phyloP scores from a whole-genome alignment of 1,284 basidiomycete genomes.

The Schizopora paradoxa region DNA sequence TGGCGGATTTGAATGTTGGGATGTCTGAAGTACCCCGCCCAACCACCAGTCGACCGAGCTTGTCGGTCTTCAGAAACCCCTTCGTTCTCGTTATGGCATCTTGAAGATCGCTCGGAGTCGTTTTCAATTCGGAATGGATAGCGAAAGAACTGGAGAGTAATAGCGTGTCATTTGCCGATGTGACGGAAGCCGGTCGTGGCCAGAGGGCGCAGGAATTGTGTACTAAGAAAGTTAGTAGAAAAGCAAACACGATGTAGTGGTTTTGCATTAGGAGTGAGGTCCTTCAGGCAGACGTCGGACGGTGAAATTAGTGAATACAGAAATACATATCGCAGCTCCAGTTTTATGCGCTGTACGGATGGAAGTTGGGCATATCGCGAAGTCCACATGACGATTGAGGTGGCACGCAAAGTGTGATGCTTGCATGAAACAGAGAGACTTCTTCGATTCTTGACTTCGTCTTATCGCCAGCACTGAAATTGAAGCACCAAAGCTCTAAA shows the following conservation, averaged over 20 bases:
- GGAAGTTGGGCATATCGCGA: no score
- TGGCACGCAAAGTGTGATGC: no score
- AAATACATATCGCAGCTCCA: no score
- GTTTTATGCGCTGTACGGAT: no score
- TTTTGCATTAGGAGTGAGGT: background rate
- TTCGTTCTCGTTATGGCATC: slow-evolving; percentile 39
- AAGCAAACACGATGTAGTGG: background rate
- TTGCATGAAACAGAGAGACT: no score
- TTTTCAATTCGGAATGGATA: slow-evolving; percentile 35
- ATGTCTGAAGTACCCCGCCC: slow-evolving; percentile 36
- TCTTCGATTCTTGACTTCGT: no score
- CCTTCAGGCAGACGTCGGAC: no score
- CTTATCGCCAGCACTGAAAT: no score
- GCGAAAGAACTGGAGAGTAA: slow-evolving; percentile 44
- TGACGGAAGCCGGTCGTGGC: slow-evolving; percentile 54
- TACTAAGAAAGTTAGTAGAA: background rate
- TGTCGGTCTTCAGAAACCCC: slow-evolving; percentile 39
- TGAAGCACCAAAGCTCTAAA: background rate
- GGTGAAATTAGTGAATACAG: no score
- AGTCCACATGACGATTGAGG: no score
- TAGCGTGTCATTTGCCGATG: slow-evolving; percentile 46
- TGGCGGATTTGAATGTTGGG: background rate
- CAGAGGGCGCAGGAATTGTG: slow-evolving; percentile 32
- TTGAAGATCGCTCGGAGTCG: slow-evolving; percentile 39
- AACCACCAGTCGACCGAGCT: slow-evolving; percentile 44